Percentiles rank a stretch among this genome's conserved stretches.
phyloP scores from a whole-genome alignment of 2,329 filamentous ascomycete species.

The Penicillium aurantiogriseum region DNA sequence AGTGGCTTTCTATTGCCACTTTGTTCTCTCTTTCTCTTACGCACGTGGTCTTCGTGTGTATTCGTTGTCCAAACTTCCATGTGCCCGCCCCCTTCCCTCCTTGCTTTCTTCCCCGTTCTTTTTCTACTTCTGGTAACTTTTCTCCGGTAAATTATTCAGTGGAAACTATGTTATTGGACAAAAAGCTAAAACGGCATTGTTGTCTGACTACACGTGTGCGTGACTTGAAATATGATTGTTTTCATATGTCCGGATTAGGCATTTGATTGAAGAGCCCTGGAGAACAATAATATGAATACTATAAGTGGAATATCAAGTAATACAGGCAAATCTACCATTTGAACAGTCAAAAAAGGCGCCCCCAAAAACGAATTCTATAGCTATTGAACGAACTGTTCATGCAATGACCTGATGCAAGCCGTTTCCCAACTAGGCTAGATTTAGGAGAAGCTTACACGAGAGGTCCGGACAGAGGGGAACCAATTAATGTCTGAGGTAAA shows the following conservation, averaged over 20 bases:
- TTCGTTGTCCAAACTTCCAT: neutral
- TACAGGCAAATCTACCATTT: too few relatives aligned
- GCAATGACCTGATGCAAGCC: neutral
- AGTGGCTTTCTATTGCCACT: neutral
- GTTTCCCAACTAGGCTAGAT: neutral
- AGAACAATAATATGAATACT: neutral
- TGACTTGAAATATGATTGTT: neutral
- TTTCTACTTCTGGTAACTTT: neutral
- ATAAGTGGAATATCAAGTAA: neutral
- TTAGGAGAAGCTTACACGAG: neutral
- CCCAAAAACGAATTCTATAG: neutral
- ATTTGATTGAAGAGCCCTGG: neutral
- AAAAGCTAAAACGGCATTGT: neutral
- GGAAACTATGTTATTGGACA: neutral
- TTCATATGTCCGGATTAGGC: neutral
- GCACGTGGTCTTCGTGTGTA: neutral
- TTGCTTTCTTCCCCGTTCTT: neutral
- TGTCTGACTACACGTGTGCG: neutral
- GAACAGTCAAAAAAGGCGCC: neutral
- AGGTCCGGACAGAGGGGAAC: neutral
- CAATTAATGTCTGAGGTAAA: neutral
- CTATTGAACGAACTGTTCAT: neutral
- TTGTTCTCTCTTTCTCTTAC: neutral
- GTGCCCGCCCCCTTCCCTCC: too few relatives aligned
- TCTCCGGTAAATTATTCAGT: neutral